Percentiles rank a stretch among this genome's conserved stretches.
phyloP scores from a whole-genome alignment of 441 rosid species.

The Capsella rubella region DNA sequence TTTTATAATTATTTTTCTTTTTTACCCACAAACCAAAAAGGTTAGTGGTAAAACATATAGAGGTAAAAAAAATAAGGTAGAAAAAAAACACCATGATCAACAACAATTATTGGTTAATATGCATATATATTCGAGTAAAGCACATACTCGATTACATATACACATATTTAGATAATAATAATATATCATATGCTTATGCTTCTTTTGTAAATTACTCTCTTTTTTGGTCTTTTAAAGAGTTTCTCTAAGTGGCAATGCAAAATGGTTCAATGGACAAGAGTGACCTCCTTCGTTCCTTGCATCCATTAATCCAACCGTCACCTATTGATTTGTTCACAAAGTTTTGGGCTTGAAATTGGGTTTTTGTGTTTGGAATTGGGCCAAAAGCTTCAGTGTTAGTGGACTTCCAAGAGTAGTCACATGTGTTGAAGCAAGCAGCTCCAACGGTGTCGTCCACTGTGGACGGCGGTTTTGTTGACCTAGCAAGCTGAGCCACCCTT shows the following conservation, averaged over 20 bases:
- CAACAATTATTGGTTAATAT: conserved; percentile 43
- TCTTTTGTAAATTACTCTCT: conserved; percentile 20
- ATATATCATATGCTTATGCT: conserved; percentile 39
- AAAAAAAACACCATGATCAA: conserved; percentile 41
- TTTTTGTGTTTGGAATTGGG: not conserved
- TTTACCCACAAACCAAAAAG: conserved; percentile 35
- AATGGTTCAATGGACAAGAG: conserved; percentile 59
- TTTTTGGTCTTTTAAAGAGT: not conserved
- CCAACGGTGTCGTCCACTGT: conserved; percentile 38
- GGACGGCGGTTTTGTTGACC: conserved; percentile 45
- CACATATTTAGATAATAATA: conserved; percentile 28
- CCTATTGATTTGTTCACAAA: conserved; percentile 12
- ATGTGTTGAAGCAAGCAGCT: conserved; percentile 62
- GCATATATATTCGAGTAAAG: conserved; percentile 41
- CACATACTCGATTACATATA: conserved; percentile 33
- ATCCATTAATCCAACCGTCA: conserved; percentile 52
- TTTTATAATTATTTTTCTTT: not conserved
- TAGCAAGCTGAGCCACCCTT: conserved; percentile 49
- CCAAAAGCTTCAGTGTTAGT: conserved; percentile 17
- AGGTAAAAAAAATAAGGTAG: conserved; percentile 41
- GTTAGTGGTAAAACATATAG: conserved; percentile 44
- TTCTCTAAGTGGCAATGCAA: conserved; percentile 71
- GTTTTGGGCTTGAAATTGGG: conserved; percentile 33
- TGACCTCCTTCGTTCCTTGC: conserved; percentile 81
- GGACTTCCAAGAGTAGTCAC: conserved; percentile 57